These are phyloP conservation scores for Pleurotus tuber-regium DNA, from an alignment of 768 basidiomycete genomes.

Conservation along the genomic window DNA sequence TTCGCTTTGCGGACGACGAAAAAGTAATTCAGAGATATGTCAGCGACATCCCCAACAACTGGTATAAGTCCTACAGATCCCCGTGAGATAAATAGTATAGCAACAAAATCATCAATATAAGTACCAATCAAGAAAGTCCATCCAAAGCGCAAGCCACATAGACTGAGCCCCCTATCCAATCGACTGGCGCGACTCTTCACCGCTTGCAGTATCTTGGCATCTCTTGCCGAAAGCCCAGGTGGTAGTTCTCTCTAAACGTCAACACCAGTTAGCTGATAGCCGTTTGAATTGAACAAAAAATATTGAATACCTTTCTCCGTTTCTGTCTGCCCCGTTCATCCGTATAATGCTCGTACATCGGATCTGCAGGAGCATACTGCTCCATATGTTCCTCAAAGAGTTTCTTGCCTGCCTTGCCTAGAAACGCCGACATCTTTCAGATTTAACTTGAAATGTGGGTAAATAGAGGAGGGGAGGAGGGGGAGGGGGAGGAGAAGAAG, in stretches of 20 bases:
- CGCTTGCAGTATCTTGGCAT: conserved; percentile 69
- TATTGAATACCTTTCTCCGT: conserved; percentile 49
- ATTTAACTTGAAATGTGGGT: too few relatives aligned
- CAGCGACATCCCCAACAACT: conserved; percentile 62
- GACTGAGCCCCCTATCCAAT: conserved; percentile 81
- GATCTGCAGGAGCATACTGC: conserved; percentile 69
- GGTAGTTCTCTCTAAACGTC: conserved; percentile 59
- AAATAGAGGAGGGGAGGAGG: too few relatives aligned
- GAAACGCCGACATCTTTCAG: conserved; percentile 30
- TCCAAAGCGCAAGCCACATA: conserved; percentile 83
- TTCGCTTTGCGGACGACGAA: conserved; percentile 77
- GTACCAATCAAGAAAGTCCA: conserved; percentile 76
- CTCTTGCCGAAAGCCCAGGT: conserved; percentile 72
- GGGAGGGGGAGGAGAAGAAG: too few relatives aligned
- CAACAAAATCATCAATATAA: neutral
- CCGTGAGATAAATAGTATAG: neutral
- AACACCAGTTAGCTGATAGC: neutral
- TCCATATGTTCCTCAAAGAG: conserved; percentile 66
- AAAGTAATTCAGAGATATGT: conserved; percentile 64
- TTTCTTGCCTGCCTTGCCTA: conserved; percentile 49
- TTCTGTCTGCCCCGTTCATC: conserved; percentile 55
- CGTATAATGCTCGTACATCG: conserved; percentile 65
- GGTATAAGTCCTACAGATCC: conserved; percentile 50
- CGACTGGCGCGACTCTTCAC: conserved; percentile 78
- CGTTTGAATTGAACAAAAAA: neutral